A percentile compares a stretch with the other conserved stretches of the same genome.
These are phyloP conservation scores for Pythium inflatum DNA, from an alignment of 352 stramenopile species.

Conservation along the genomic window DNA sequence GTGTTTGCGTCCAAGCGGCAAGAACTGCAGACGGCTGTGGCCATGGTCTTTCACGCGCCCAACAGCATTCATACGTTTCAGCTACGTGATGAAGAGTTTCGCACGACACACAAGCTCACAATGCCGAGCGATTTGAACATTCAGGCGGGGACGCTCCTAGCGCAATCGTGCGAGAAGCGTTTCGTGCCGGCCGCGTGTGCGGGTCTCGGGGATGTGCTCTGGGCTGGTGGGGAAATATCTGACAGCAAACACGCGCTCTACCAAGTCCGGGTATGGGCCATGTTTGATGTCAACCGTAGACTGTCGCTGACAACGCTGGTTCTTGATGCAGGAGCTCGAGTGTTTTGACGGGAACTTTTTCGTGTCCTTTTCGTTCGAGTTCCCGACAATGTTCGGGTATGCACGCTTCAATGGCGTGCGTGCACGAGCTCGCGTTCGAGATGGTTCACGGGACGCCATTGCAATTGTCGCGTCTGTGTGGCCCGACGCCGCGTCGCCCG, in stretches of 20 bases:
- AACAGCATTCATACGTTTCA: background rate
- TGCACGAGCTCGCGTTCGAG: background rate
- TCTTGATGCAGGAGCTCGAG: background rate
- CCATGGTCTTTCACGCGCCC: background rate
- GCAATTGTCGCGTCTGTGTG: background rate
- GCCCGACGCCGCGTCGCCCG: background rate
- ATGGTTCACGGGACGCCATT: background rate
- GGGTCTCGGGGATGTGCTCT: background rate
- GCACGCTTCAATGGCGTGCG: background rate
- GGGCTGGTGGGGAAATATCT: too few species aligned
- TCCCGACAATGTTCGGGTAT: background rate
- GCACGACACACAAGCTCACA: background rate
- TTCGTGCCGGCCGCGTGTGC: background rate
- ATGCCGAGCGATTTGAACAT: background rate
- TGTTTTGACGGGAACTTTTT: background rate
- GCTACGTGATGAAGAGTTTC: background rate
- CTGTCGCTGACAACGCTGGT: too few species aligned
- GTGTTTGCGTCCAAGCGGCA: background rate
- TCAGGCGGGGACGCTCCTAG: background rate
- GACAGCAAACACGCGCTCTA: too few species aligned
- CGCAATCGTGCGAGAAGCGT: background rate
- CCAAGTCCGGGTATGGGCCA: too few species aligned
- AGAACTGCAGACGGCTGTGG: background rate
- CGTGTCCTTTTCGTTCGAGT: background rate
- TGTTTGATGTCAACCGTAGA: too few species aligned